Base-by-base conservation (phyloP, 345 rosid species). In the Ceriops decandra region DNA sequence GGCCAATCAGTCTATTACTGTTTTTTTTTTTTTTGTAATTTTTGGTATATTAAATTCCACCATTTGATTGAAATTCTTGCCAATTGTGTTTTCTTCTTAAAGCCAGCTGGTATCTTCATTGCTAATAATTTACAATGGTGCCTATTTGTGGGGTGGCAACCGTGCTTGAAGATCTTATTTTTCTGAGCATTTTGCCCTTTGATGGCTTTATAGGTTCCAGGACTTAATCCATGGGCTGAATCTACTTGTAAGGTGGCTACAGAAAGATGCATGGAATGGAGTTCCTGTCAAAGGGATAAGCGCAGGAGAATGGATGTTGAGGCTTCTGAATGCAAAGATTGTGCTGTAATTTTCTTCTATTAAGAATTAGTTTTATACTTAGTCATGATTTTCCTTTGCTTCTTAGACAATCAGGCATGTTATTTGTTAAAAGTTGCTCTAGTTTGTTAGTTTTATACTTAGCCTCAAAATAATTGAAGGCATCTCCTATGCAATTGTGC, bases 141-240 rank as follows among this genome's bases (percentile, higher is more conserved):
- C 46, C 21, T 3, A 28, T 57, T 10, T 30, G 59, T 53, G n/a
- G 27, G 11, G 21, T 9, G 17, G 16, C 9, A 51, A 60, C 3
- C 7, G 5, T 62, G 47, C 53, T 47, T 8, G 57, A 5, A 6
- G 36, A 35, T n/a, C 0, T 17, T 21, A 61, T 33, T 5, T 26
- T 35, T 36, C 7, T 63, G 49, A 63, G 62, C 17, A 9, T 51
- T 1, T 17, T 22, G 20, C 5, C 11, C 1, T 51, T 35, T 49
- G 46, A 8, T 22, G 68, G n/a, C 26, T 47, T 67, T 62, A 3
- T 53, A 95, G 99, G 90, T 86, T n/a, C 99, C 95, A 0, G 95
- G 99, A 49, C 85, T 76, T 68, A 95, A 82, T 83, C 72, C 80
- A 4, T 95, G 97, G 97, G 84, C 95, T 66, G 84, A 90, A 69